These are phyloP conservation scores for Blastosporella zonata DNA, from an alignment of 1,284 basidiomycete species.

Conservation along the genomic window DNA sequence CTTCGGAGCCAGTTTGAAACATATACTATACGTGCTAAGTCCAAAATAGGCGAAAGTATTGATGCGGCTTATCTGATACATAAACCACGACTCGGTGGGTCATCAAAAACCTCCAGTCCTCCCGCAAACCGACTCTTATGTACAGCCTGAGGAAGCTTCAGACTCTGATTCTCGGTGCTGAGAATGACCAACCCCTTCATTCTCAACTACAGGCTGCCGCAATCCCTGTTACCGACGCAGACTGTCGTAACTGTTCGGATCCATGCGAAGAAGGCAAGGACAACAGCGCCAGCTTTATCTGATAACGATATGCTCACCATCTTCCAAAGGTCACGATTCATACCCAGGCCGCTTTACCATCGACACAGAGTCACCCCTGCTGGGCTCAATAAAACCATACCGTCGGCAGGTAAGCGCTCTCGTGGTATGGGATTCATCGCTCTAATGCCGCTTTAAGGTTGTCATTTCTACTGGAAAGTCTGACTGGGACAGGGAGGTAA, in stretches of 20 bases:
- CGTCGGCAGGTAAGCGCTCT: constrained; percentile 61
- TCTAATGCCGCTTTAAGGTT: constrained; percentile 42
- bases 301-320: constrained; percentile 27
- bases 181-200: constrained; percentile 31
- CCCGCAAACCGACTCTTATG: constrained; percentile 26
- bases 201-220: constrained; percentile 44
- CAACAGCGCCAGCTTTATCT: constrained; percentile 23
- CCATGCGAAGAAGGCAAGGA: constrained; percentile 70
- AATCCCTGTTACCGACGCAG: constrained; percentile 67
- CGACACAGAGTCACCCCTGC: constrained; percentile 76
- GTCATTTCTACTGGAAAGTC: constrained; percentile 86
- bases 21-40: too few species aligned
- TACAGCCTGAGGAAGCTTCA: constrained; percentile 35
- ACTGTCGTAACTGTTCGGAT: constrained; percentile 74
- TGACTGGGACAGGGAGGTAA: constrained; percentile 82
- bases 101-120: constrained; percentile 18
- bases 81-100: constrained; percentile 41
- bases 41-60: background rate
- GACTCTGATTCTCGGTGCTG: constrained; percentile 36
- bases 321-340: constrained; percentile 60
- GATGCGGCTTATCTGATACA: constrained; percentile 36
- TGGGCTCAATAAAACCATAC: constrained; percentile 82
- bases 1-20: too few species aligned
- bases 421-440: constrained; percentile 2
- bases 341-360: constrained; percentile 70